These are phyloP conservation scores for Suillus brevipes DNA, from an alignment of 768 basidiomycete species.

Conservation along the genomic window DNA sequence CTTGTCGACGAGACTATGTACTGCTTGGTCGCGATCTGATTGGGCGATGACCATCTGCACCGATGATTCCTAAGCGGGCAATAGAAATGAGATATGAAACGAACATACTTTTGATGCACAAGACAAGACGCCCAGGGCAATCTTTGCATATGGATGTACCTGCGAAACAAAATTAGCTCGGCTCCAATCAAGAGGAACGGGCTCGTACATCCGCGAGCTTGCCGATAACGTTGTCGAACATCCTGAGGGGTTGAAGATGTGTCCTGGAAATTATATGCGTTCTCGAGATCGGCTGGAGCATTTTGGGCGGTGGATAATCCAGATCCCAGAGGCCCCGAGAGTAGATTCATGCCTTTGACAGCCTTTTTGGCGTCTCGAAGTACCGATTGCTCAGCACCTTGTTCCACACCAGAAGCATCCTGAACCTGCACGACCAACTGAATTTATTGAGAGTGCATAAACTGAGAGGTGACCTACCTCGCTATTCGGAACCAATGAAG, in stretches of 20 bases:
- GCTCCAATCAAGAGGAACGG: background rate
- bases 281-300: background rate
- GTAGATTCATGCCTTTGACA: background rate
- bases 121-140: background rate
- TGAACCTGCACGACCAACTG: background rate
- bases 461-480: background rate
- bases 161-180: background rate
- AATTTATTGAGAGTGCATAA: background rate
- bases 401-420: background rate
- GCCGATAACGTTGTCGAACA: background rate
- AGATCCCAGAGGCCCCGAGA: background rate
- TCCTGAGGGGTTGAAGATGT: background rate
- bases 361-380: background rate
- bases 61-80: too few species aligned
- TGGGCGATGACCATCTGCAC: constrained; percentile 2
- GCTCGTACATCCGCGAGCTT: background rate
- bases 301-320: background rate
- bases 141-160: constrained; percentile 8
- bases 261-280: background rate
- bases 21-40: background rate
- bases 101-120: constrained; percentile 1
- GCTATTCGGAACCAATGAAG: background rate
- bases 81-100: too few species aligned
- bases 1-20: constrained; percentile 5
- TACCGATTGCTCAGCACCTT: background rate